Base-by-base conservation (phyloP, 441 rosid species). In the Metrosideros polymorpha region DNA sequence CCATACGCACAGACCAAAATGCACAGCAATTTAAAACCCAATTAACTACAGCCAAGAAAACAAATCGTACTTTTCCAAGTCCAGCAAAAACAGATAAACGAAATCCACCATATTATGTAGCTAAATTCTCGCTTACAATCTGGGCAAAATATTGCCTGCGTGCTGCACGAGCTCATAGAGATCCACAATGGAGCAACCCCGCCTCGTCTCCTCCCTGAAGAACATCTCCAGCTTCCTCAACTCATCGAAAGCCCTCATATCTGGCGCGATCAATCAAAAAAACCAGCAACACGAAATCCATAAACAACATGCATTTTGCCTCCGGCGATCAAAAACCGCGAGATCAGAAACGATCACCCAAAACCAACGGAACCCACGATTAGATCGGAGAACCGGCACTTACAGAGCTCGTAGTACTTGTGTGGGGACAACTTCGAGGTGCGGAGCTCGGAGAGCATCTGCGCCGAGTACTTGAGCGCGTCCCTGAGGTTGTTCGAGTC, bases 191-290 rank as follows among this genome's bases (percentile, higher is more conserved):
- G 99, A 98, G 89, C 98, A 98, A 66, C 98, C 98, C 84, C 98
- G 98, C 86, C 97, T 92, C 7, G 98, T 87, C 92, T 98, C 99
- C 91, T 96, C 99, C 93, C 92, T 95, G 86, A 98, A 98, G 91
- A 95, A 98, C 87, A 95, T 89, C 92, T 96, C 99, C 90, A 98
- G 93, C 89, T 95, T 96, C 94, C 98, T 94, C 91, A 98, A 86
- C 90, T 98, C 99, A 92, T 98, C 99, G 91, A 98, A 98, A 82
- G 99, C 98, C 90, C 99, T 90, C 99, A 95, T 96, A 92, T 98
- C 99, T 98, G 86, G 39, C 50, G 77, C 77, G 77, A 59, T 57
- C 32, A 13, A 13, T n/a, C 8, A 24, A 12, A 17, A 8, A 57
- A 27, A 52, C 9, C 35, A 30, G 15, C 30, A 30, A 86, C 51